phyloP scores from a whole-genome alignment of 345 rosid species.

The Brassica cretica region DNA sequence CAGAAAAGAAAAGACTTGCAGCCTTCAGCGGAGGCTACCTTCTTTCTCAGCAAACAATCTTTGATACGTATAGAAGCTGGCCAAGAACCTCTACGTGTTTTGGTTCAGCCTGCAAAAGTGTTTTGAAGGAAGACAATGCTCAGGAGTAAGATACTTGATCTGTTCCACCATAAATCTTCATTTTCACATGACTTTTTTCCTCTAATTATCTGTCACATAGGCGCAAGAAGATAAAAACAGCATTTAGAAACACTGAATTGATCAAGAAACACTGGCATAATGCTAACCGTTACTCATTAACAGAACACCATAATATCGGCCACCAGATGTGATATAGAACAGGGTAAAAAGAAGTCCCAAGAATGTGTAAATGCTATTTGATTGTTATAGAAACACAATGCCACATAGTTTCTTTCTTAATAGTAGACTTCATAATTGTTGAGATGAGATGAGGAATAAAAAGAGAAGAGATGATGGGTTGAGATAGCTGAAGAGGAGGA shows the following conservation, averaged over 20 bases:
- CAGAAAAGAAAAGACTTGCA: conserved; percentile 52
- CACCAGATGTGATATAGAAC: not conserved
- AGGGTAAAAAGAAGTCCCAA: not conserved
- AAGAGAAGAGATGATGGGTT: too few relatives aligned
- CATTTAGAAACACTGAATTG: too few relatives aligned
- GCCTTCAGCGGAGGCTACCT: conserved; percentile 78
- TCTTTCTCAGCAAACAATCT: conserved; percentile 87
- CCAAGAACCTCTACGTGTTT: conserved; percentile 73
- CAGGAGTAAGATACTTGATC: too few relatives aligned
- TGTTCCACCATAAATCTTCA: too few relatives aligned
- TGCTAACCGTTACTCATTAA: not conserved
- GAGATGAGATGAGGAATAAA: too few relatives aligned
- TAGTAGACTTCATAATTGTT: too few relatives aligned
- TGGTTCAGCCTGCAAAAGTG: conserved; percentile 59
- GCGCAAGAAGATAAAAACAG: too few relatives aligned
- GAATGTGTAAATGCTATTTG: not conserved
- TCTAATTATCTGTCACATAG: too few relatives aligned
- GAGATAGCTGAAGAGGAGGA: too few relatives aligned
- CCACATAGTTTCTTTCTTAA: too few relatives aligned
- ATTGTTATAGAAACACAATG: not conserved
- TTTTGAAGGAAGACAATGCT: not conserved
- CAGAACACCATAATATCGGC: conserved; percentile 10
- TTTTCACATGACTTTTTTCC: too few relatives aligned
- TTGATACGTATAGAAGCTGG: conserved; percentile 68
- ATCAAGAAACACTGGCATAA: too few relatives aligned